Evolutionary conservation across 2,329 filamentous ascomycete genomes (phyloP), one percentile per base, ranked within the genome.

Genomic region (Pseudogymnoascus sp.): DNA sequence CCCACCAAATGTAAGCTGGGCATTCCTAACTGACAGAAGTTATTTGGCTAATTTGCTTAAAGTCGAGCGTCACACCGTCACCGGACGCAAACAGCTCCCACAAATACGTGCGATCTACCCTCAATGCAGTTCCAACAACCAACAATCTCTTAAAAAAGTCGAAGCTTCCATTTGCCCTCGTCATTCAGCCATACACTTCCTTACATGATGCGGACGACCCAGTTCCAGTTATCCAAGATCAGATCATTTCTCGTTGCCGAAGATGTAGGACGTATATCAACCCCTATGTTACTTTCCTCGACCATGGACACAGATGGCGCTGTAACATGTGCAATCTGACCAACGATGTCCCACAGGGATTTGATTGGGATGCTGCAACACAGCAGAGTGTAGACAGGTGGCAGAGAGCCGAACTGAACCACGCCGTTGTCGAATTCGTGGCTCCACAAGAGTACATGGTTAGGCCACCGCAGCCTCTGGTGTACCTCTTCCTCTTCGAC

Each of bases 401-500:
- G 89, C 88, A 96, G 75, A 84, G 95, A 70, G 84, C 91, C 40
- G 95, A 99, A 75, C 82, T 99, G 65, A 99, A 99, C 78, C 89
- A 97, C 74, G 85, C 92, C n/a, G 92, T 97, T 37, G 93, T 96
- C 65, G 95, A 99, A 73, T 99, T 97, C 73, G 90, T 99, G 68
- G 95, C 95, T 11, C 95, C 95, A 1, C 95, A 99, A 76, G 95
- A 99, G 77, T 99, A 99, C 78, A 99, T 99, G 95, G 95, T 99
- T 37, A 89, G 95, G 65, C 93, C 95, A 63, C 95, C 95, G 49
- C 93, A 96, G 77, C 95, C 95, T 40, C 82, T 97, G 40, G 93
- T 97, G 40, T 97, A 97, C 74, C 84, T 97, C 12, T 97, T 97
- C 83, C 81, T 96, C 70, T 91, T 97, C 72, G 93, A 97, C 71